phyloP scores from a whole-genome alignment of 345 rosid genomes.

The Citrus glauca region DNA sequence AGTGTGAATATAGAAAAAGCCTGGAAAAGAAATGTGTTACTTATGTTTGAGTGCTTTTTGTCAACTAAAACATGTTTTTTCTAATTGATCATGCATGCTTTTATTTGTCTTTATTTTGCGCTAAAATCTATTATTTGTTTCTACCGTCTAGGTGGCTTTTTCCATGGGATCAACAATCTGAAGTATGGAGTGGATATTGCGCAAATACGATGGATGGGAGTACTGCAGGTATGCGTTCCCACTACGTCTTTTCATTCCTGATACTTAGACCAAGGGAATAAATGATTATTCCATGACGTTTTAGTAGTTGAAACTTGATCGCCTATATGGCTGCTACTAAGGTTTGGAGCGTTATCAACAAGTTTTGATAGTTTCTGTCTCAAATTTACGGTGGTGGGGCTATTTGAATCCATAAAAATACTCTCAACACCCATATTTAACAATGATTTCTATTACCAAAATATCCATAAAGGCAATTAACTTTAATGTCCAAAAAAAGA shows the following conservation, averaged over 20 bases:
- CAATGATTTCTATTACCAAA: too few species aligned
- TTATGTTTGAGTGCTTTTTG: background rate
- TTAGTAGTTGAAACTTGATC: background rate
- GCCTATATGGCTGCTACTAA: background rate
- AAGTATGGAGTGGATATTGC: conserved; percentile 58
- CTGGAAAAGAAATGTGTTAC: background rate
- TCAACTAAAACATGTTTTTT: background rate
- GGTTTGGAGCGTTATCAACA: background rate
- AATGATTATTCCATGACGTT: background rate
- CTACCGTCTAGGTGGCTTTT: conserved; percentile 60
- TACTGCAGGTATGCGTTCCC: conserved; percentile 60
- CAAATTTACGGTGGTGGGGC: background rate
- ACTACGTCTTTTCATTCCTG: background rate
- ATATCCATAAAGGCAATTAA: too few species aligned
- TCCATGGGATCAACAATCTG: conserved; percentile 63
- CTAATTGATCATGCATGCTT: background rate
- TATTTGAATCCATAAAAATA: too few species aligned
- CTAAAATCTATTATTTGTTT: conserved; percentile 9
- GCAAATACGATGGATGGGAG: conserved; percentile 70
- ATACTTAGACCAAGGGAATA: background rate
- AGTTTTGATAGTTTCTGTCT: background rate
- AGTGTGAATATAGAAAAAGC: background rate
- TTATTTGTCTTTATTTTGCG: background rate
- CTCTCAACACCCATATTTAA: too few species aligned
- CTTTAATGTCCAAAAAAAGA: too few species aligned